Evolutionary conservation across 2,329 filamentous ascomycete species (phyloP).

Genomic region (Claviceps purpurea): DNA sequence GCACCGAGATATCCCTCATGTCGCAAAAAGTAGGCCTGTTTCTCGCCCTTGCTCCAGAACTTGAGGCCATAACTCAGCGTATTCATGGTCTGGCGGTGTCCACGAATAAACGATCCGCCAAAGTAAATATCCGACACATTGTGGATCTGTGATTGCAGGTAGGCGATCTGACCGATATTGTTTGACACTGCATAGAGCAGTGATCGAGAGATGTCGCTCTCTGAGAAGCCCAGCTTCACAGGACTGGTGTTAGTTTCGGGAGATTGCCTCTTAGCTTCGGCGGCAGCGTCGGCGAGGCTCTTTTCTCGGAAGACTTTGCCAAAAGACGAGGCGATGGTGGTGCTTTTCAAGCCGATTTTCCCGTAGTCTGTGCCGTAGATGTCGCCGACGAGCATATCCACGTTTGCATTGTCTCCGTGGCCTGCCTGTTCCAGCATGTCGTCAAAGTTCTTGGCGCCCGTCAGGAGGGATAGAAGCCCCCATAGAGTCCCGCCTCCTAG

Average conservation of each 20-base stretch:
- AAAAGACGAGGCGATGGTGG: conserved; percentile 89
- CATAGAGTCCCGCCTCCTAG: conserved; percentile 95
- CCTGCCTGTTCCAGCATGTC: conserved; percentile 93
- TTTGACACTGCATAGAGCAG: conserved; percentile 92
- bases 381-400: conserved; percentile 94
- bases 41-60: conserved; percentile 90
- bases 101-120: conserved; percentile 90
- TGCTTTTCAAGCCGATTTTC: conserved; percentile 93
- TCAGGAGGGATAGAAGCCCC: conserved; percentile 83
- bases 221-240: conserved; percentile 44
- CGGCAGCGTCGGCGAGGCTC: conserved; percentile 63
- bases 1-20: conserved; percentile 93
- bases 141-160: conserved; percentile 93
- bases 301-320: conserved; percentile 95
- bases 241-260: conserved; percentile 29
- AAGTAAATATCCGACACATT: conserved; percentile 90
- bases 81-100: conserved; percentile 95
- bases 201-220: conserved; percentile 78
- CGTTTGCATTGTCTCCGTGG: conserved; percentile 77
- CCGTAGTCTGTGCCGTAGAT: conserved; percentile 94
- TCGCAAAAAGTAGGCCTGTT: conserved; percentile 89
- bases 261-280: conserved; percentile 56
- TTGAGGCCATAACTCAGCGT: conserved; percentile 93
- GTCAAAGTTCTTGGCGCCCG: conserved; percentile 89
- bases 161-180: conserved; percentile 96